phyloP scores from a whole-genome alignment of 1,139 yeast species.

The Nakaseomyces kungkrabaensis region DNA sequence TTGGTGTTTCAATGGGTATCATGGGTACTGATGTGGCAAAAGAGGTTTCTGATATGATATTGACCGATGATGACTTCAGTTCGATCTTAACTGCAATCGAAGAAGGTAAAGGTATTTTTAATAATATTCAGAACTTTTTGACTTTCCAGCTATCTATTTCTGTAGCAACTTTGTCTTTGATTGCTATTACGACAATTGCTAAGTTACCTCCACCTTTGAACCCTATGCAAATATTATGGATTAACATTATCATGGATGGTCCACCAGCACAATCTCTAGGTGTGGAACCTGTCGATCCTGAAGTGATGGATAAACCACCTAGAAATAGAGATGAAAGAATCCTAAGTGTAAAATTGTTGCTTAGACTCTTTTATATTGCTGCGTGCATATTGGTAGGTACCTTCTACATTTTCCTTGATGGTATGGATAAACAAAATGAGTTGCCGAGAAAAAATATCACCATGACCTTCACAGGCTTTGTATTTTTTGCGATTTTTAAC shows the following conservation, averaged over 20 bases:
- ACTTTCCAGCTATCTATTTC: slow-evolving; percentile 91
- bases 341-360: slow-evolving; percentile 54
- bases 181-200: slow-evolving; percentile 76
- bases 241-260: slow-evolving; percentile 93
- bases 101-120: slow-evolving; percentile 92
- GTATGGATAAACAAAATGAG: slow-evolving; percentile 61
- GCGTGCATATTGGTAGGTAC: slow-evolving; percentile 68
- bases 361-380: slow-evolving; percentile 67
- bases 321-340: slow-evolving; percentile 75
- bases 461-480: slow-evolving; percentile 94
- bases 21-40: slow-evolving; percentile 96
- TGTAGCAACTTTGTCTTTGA: slow-evolving; percentile 81
- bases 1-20: slow-evolving; percentile 93
- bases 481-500: slow-evolving; percentile 90
- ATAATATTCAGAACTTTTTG: slow-evolving; percentile 82
- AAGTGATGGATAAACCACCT: slow-evolving; percentile 92
- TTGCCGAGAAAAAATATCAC: slow-evolving; percentile 91
- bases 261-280: slow-evolving; percentile 97
- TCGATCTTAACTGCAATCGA: slow-evolving; percentile 85
- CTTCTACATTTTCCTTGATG: slow-evolving; percentile 67
- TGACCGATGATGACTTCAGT: slow-evolving; percentile 89
- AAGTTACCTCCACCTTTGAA: slow-evolving; percentile 86
- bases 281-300: slow-evolving; percentile 91
- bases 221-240: slow-evolving; percentile 97
- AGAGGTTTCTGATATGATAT: slow-evolving; percentile 95